Percentiles rank a stretch among this genome's conserved stretches.
phyloP scores from a whole-genome alignment of 1,139 yeast species.

The Debaryomyces psychrophilus region DNA sequence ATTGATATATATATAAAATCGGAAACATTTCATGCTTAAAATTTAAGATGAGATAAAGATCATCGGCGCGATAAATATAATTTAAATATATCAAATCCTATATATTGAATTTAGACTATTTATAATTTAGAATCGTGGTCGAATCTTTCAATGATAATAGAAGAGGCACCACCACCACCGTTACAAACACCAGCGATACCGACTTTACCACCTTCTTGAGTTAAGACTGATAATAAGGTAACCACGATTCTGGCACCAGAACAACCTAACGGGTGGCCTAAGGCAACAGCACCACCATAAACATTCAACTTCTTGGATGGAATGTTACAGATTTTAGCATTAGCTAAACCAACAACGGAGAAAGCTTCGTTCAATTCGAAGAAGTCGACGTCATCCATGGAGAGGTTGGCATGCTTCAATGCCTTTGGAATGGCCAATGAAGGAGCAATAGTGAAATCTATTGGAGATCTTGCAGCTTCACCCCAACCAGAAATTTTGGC shows the following conservation, averaged over 20 bases:
- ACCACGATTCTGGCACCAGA: conserved; percentile 92
- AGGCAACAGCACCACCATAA: conserved; percentile 94
- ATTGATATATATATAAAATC: neutral
- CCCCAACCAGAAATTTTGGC: conserved; percentile 90
- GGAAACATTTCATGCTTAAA: neutral
- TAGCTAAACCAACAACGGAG: conserved; percentile 88
- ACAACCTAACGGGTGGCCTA: conserved; percentile 94
- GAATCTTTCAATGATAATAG: conserved; percentile 23
- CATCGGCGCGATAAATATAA: conserved; percentile 1
- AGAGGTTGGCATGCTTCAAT: conserved; percentile 73
- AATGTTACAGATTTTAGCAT: conserved; percentile 67
- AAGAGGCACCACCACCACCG: conserved; percentile 97
- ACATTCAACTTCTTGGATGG: conserved; percentile 73
- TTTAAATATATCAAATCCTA: neutral
- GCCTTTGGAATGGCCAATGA: conserved; percentile 90
- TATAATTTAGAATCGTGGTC: conserved; percentile 34
- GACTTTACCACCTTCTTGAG: conserved; percentile 76
- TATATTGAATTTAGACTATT: conserved; percentile 6
- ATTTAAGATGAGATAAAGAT: neutral
- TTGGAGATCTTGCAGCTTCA: conserved; percentile 90
- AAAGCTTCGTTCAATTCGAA: conserved; percentile 94
- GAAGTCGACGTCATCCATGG: conserved; percentile 59
- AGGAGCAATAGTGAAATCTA: conserved; percentile 90
- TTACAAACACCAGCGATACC: conserved; percentile 94
- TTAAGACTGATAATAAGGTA: conserved; percentile 70